A percentile compares a stretch with the other conserved stretches of the same genome.
phyloP scores from a whole-genome alignment of 2,329 filamentous ascomycete genomes.

The Phaeophleospora eucalypticola region DNA sequence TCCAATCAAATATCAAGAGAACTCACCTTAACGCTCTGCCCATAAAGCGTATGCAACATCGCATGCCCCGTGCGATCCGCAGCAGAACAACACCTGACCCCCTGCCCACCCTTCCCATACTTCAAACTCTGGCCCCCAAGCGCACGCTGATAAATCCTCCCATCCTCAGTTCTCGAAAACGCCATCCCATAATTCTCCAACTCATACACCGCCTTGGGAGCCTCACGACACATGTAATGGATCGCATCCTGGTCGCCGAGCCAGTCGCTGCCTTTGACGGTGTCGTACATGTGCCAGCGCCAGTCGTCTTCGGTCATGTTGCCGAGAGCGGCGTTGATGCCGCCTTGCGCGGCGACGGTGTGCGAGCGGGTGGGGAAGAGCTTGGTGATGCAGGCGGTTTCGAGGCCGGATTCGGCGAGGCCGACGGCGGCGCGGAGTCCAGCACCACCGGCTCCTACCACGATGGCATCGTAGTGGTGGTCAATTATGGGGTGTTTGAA shows the following conservation, averaged over 20 bases:
- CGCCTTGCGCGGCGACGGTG: slow-evolving; percentile 64
- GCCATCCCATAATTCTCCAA: slow-evolving; percentile 55
- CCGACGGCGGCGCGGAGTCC: slow-evolving; percentile 62
- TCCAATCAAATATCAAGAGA: slow-evolving; percentile 42
- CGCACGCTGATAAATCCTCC: slow-evolving; percentile 47
- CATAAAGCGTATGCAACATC: slow-evolving; percentile 49
- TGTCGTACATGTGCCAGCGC: slow-evolving; percentile 60
- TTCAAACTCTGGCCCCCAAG: slow-evolving; percentile 46
- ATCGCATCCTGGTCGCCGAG: slow-evolving; percentile 58
- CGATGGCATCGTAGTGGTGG: slow-evolving; percentile 78
- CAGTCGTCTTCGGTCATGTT: slow-evolving; percentile 56
- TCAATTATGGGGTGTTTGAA: slow-evolving; percentile 88
- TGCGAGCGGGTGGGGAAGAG: slow-evolving; percentile 59
- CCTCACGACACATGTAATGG: slow-evolving; percentile 57
- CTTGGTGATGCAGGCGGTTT: slow-evolving; percentile 62
- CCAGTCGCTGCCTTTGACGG: slow-evolving; percentile 57
- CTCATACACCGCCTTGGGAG: slow-evolving; percentile 52
- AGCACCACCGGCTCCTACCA: slow-evolving; percentile 55
- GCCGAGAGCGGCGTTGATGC: slow-evolving; percentile 57
- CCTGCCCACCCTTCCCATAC: slow-evolving; percentile 48
- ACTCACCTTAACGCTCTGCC: slow-evolving; percentile 42
- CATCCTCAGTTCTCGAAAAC: slow-evolving; percentile 47
- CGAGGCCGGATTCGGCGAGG: slow-evolving; percentile 60
- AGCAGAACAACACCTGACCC: slow-evolving; percentile 45
- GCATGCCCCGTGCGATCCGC: slow-evolving; percentile 49